Evolutionary conservation across 106 monocot genomes (phyloP).

Genomic region (Phalaenopsis equestris): DNA sequence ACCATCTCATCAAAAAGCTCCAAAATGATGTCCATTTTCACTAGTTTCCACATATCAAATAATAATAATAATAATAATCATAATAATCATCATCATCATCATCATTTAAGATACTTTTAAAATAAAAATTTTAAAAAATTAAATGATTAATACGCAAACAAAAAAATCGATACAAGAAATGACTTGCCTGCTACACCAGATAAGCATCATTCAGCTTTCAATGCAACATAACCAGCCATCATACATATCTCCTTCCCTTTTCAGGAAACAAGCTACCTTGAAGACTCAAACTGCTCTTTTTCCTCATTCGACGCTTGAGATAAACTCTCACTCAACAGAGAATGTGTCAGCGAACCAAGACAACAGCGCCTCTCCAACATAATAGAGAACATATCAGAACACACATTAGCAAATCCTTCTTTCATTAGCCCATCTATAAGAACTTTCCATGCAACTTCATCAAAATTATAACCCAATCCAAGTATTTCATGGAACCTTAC

Average conservation of each 20-base stretch:
- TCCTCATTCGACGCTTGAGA: not conserved
- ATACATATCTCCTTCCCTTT: not conserved
- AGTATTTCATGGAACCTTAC: constrained; percentile 15
- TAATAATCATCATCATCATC: no score
- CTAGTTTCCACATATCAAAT: constrained; percentile 22
- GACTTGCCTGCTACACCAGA: constrained; percentile 8
- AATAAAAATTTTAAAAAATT: not conserved
- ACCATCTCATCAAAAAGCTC: constrained; percentile 22
- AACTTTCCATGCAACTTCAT: constrained; percentile 25
- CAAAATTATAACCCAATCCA: constrained; percentile 19
- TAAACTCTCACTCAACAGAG: constrained; percentile 10
- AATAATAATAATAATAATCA: no score
- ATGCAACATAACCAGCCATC: not conserved
- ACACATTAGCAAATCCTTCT: constrained; percentile 18
- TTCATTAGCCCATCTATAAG: constrained; percentile 29
- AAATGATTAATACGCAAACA: not conserved
- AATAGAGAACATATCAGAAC: constrained; percentile 23
- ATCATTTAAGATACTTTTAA: not conserved
- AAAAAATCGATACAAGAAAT: not conserved
- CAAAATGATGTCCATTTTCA: constrained; percentile 15
- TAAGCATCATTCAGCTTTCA: not conserved
- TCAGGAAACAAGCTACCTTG: not conserved
- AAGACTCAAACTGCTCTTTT: not conserved
- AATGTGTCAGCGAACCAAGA: constrained; percentile 17
- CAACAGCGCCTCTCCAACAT: constrained; percentile 19